phyloP scores from a whole-genome alignment of 2,329 filamentous ascomycete species.

The Aureobasidium sp. region DNA sequence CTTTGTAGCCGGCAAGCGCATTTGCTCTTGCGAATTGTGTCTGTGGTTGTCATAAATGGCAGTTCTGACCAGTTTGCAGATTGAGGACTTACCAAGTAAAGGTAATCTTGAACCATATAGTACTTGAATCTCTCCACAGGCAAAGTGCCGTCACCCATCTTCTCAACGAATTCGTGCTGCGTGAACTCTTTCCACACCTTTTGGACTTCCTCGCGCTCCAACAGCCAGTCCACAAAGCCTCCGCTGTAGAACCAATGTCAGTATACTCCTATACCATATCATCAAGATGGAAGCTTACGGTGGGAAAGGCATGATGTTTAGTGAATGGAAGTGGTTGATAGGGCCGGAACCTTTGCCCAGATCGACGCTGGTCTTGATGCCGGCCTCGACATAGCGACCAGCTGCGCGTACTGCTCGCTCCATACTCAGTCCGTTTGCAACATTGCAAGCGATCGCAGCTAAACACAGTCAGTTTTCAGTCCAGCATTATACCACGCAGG shows the following conservation, averaged over 20 bases:
- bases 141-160: constrained; percentile 67
- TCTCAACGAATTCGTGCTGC: constrained; percentile 74
- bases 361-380: constrained; percentile 57
- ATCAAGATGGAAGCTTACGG: constrained; percentile 42
- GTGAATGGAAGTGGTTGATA: constrained; percentile 72
- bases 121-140: constrained; percentile 73
- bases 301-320: constrained; percentile 59
- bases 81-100: constrained; percentile 61
- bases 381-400: constrained; percentile 64
- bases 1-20: constrained; percentile 79
- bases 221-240: constrained; percentile 74
- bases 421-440: constrained; percentile 54
- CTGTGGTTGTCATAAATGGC: constrained; percentile 35
- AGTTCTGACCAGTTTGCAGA: not conserved
- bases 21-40: constrained; percentile 84
- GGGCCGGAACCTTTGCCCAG: constrained; percentile 64
- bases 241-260: constrained; percentile 37
- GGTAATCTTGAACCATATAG: constrained; percentile 87
- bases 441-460: constrained; percentile 70
- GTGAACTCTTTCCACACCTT: constrained; percentile 68
- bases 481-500: too few relatives aligned
- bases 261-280: not conserved
- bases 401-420: constrained; percentile 58
- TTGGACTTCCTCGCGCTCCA: constrained; percentile 68
- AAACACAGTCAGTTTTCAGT: constrained; percentile 1